phyloP scores from a whole-genome alignment of 1,139 yeast species.

The Pichia sp. region DNA sequence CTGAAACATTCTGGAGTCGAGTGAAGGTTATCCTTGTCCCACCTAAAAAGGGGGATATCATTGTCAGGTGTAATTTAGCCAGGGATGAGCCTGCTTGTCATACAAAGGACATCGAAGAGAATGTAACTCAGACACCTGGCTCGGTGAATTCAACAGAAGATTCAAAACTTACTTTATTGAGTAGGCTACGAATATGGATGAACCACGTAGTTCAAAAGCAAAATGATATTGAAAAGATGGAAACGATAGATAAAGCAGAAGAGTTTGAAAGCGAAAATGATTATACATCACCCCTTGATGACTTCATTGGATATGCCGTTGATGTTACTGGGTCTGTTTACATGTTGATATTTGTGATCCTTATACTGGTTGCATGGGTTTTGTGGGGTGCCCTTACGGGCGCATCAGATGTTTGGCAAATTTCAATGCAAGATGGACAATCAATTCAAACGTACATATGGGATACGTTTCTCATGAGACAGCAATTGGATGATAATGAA shows the following conservation, averaged over 20 bases:
- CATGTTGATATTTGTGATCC: constrained; percentile 25
- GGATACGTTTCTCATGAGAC: constrained; percentile 35
- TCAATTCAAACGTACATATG: constrained; percentile 33
- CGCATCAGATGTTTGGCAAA: constrained; percentile 32
- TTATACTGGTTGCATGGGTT: constrained; percentile 28
- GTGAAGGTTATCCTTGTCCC: constrained; percentile 3
- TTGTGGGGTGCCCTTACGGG: constrained; percentile 25
- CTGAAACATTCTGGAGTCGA: neutral
- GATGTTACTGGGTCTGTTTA: constrained; percentile 26
- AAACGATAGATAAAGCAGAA: constrained; percentile 1
- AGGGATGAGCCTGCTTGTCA: neutral
- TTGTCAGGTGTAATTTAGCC: constrained; percentile 3
- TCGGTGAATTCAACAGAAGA: too few species aligned
- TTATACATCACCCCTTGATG: constrained; percentile 13
- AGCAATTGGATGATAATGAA: constrained; percentile 27
- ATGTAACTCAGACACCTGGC: neutral
- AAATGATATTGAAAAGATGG: constrained; percentile 1
- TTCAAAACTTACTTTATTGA: neutral
- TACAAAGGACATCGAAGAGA: neutral
- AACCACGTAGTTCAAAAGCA: constrained; percentile 8
- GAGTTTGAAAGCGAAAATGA: constrained; percentile 8
- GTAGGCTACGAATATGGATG: too few species aligned
- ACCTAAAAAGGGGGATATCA: constrained; percentile 7
- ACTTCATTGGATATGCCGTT: constrained; percentile 12
- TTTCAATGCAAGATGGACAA: constrained; percentile 36